These are phyloP conservation scores for Mucor piriformis DNA, from an alignment of 371 early-diverging fungal genomes.

Conservation along the genomic window DNA sequence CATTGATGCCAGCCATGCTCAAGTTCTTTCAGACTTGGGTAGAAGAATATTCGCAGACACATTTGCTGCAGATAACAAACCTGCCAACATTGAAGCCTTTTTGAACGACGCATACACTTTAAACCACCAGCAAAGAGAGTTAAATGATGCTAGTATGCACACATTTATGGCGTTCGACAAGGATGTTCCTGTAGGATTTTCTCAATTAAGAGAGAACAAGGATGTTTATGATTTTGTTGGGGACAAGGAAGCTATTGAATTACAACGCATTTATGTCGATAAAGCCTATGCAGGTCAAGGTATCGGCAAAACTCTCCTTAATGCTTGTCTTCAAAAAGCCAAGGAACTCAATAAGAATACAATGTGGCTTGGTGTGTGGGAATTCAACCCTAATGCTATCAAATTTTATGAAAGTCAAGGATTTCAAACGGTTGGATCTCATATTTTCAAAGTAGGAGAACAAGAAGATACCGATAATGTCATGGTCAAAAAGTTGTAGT, in stretches of 20 bases:
- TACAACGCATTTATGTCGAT: constrained; percentile 35
- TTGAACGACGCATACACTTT: constrained; percentile 19
- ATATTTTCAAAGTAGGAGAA: constrained; percentile 28
- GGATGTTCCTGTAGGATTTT: constrained; percentile 24
- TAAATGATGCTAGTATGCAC: constrained; percentile 22
- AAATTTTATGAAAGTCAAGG: constrained; percentile 30
- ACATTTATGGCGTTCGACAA: constrained; percentile 27
- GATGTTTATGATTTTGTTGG: constrained; percentile 28
- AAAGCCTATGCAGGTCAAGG: constrained; percentile 28
- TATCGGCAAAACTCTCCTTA: constrained; percentile 22
- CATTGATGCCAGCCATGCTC: constrained; percentile 11
- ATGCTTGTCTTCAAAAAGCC: constrained; percentile 13
- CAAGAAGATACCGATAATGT: constrained; percentile 30
- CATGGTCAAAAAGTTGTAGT: constrained; percentile 22
- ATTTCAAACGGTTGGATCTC: constrained; percentile 29
- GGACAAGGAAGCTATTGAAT: constrained; percentile 30
- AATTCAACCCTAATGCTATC: constrained; percentile 31
- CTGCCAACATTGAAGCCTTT: constrained; percentile 20
- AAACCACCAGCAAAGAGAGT: constrained; percentile 22
- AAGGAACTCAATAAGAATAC: constrained; percentile 25
- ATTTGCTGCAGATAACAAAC: constrained; percentile 16
- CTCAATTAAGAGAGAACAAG: constrained; percentile 24
- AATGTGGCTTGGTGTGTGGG: constrained; percentile 45
- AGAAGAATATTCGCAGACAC: constrained; percentile 22
- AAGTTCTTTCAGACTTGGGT: constrained; percentile 20